A percentile compares a stretch with the other conserved stretches of the same genome.
phyloP scores from a whole-genome alignment of 495 filamentous ascomycete genomes.

The Jackrogersella multiformis region DNA sequence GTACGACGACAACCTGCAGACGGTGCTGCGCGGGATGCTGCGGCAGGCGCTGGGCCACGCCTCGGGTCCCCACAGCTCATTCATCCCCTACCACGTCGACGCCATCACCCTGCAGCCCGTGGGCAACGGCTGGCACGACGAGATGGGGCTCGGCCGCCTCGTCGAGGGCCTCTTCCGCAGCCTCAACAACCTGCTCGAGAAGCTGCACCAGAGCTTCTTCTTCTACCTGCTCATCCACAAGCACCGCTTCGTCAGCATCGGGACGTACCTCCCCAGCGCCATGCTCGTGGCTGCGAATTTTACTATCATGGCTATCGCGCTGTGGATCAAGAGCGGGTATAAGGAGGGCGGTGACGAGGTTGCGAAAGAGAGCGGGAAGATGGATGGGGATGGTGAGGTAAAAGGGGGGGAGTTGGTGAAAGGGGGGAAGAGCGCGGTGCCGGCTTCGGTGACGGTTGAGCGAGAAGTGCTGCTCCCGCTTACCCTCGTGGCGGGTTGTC shows the following conservation, averaged over 20 bases:
- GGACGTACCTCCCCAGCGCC: constrained; percentile 94
- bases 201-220: constrained; percentile 98
- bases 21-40: constrained; percentile 93
- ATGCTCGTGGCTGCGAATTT: constrained; percentile 96
- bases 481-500: constrained; percentile 71
- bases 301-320: constrained; percentile 89
- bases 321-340: constrained; percentile 88
- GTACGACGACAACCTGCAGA: constrained; percentile 83
- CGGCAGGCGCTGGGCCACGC: constrained; percentile 89
- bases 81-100: constrained; percentile 98
- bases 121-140: constrained; percentile 94
- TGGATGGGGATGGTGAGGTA: constrained; percentile 17
- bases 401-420: constrained; percentile 10
- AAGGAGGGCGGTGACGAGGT: constrained; percentile 30
- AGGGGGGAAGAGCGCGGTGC: constrained; percentile 20
- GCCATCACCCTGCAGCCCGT: constrained; percentile 91
- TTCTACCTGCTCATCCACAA: constrained; percentile 94
- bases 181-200: constrained; percentile 94
- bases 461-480: constrained; percentile 82
- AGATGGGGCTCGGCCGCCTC: constrained; percentile 91
- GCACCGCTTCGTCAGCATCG: constrained; percentile 95
- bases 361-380: constrained; percentile 16
- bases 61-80: constrained; percentile 90
- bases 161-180: constrained; percentile 90
- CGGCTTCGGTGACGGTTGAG: constrained; percentile 59